These are phyloP conservation scores for Gossypium australe DNA, from an alignment of 345 rosid genomes.

Conservation along the genomic window DNA sequence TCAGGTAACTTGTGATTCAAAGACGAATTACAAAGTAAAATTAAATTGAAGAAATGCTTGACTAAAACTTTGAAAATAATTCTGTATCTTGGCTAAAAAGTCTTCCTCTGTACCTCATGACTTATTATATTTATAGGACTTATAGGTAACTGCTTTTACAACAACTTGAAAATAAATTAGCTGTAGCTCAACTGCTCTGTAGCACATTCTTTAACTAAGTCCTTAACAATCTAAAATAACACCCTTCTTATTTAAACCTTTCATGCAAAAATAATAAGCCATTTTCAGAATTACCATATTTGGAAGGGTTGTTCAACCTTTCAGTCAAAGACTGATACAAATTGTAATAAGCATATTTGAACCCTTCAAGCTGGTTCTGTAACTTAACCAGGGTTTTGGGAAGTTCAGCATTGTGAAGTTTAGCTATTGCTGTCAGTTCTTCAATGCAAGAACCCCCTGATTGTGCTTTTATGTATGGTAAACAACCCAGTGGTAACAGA, in stretches of 20 bases:
- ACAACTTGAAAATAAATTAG: too few relatives aligned
- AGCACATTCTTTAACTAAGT: too few relatives aligned
- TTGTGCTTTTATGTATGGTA: slow-evolving; percentile 17
- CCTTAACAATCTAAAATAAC: not conserved
- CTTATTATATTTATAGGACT: too few relatives aligned
- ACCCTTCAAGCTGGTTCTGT: slow-evolving; percentile 42
- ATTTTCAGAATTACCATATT: slow-evolving; percentile 27
- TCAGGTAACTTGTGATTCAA: too few relatives aligned
- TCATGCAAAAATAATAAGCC: not conserved
- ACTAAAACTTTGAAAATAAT: too few relatives aligned
- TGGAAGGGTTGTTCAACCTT: slow-evolving; percentile 52
- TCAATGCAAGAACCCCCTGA: slow-evolving; percentile 30
- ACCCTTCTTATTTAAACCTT: not conserved
- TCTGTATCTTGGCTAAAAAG: too few relatives aligned
- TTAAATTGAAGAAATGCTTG: too few relatives aligned
- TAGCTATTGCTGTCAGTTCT: slow-evolving; percentile 40
- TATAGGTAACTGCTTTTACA: too few relatives aligned
- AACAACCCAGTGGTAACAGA: slow-evolving; percentile 22
- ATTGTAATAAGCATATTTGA: slow-evolving; percentile 60
- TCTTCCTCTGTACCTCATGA: too few relatives aligned
- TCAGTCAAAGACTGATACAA: slow-evolving; percentile 29
- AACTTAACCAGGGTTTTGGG: slow-evolving; percentile 31
- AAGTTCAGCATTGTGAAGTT: slow-evolving; percentile 51
- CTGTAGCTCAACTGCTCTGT: too few relatives aligned
- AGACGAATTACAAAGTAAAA: too few relatives aligned